Conservation (phyloP, 2,329 filamentous ascomycete species). For the Botrytis byssoidea region DNA sequence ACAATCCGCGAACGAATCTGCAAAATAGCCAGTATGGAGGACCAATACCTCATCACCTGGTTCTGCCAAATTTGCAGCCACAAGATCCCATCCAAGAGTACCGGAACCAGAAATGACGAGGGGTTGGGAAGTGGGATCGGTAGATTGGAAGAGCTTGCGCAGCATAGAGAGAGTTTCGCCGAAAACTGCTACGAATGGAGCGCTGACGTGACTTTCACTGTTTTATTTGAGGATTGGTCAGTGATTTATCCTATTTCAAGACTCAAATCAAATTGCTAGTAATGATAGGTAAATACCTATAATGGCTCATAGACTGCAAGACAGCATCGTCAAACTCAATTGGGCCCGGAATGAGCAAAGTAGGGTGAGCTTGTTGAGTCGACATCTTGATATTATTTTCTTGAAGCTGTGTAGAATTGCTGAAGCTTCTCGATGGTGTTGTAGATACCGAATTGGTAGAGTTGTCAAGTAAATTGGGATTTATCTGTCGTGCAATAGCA, state of each 20-base stretch:
- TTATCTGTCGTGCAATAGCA: constrained; percentile 40
- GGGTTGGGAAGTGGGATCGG: constrained; percentile 77
- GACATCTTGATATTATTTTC: constrained; percentile 49
- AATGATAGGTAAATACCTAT: constrained; percentile 56
- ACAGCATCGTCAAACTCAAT: constrained; percentile 99
- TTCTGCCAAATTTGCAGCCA: constrained; percentile 90
- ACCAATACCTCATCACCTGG: constrained; percentile 87
- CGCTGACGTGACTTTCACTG: constrained; percentile 91
- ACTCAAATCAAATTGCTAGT: not conserved
- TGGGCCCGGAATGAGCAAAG: constrained; percentile 92
- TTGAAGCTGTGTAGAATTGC: not conserved
- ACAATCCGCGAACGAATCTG: constrained; percentile 90
- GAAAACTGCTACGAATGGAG: constrained; percentile 85
- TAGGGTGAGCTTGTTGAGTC: constrained; percentile 59
- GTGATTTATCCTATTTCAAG: not conserved
- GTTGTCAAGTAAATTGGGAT: constrained; percentile 15
- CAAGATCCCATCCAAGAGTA: constrained; percentile 94
- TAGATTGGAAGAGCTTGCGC: constrained; percentile 91
- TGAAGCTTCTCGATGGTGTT: constrained; percentile 22
- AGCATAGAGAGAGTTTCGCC: constrained; percentile 85
- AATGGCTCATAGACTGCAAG: constrained; percentile 91
- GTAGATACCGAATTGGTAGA: not conserved
- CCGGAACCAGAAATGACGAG: constrained; percentile 93
- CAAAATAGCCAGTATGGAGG: constrained; percentile 95
- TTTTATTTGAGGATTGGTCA: constrained; percentile 41